Conservation (phyloP, 345 rosid genomes). For the Reutealis trisperma region DNA sequence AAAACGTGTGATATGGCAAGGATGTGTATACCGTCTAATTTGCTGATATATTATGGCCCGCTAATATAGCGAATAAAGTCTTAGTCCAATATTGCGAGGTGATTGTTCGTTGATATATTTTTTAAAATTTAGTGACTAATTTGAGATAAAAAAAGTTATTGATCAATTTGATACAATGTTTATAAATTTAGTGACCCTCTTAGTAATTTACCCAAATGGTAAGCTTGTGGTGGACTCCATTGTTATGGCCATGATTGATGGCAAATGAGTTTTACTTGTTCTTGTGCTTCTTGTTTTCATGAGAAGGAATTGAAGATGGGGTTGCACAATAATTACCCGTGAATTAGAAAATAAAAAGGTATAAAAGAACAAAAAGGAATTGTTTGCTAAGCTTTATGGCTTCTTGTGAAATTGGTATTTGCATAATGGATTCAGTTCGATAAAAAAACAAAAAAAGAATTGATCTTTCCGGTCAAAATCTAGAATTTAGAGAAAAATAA, state of each 20-base stretch:
- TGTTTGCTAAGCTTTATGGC: background rate
- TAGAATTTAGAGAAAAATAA: too few species aligned
- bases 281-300: slow-evolving; percentile 20
- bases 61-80: too few species aligned
- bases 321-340: slow-evolving; percentile 39
- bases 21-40: too few species aligned
- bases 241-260: background rate
- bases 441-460: too few species aligned
- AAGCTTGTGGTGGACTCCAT: slow-evolving; percentile 23
- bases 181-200: too few species aligned
- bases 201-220: slow-evolving; percentile 23
- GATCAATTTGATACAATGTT: too few species aligned
- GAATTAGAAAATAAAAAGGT: background rate
- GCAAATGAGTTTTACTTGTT: slow-evolving; percentile 31
- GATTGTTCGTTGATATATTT: too few species aligned
- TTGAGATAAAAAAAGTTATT: too few species aligned
- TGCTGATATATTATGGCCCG: too few species aligned
- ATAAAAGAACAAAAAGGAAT: background rate
- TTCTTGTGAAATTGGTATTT: slow-evolving; percentile 11
- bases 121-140: too few species aligned
- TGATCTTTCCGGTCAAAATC: slow-evolving; percentile 16
- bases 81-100: too few species aligned
- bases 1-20: too few species aligned
- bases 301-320: slow-evolving; percentile 11
- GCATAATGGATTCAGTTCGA: slow-evolving; percentile 6